Percentiles rank a stretch among this genome's conserved stretches.
Evolutionary conservation across 495 filamentous ascomycete genomes (phyloP).

Genomic region (Xylaria castorea): DNA sequence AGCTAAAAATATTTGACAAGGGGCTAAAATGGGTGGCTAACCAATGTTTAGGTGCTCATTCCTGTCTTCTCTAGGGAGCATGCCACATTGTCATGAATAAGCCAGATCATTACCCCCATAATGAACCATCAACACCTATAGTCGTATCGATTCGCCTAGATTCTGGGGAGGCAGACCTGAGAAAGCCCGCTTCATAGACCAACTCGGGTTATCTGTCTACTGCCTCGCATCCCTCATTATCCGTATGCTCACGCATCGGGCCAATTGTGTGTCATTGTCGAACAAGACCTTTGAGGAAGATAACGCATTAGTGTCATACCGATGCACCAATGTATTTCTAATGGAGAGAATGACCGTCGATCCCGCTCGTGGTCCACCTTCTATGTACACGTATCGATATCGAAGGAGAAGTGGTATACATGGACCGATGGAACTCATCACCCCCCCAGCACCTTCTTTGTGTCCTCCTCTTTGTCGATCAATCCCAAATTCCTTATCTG

Average conservation of each 20-base stretch:
- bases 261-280: background rate
- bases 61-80: background rate
- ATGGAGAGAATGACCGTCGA: background rate
- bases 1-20: background rate
- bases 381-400: slow-evolving; percentile 32
- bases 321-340: slow-evolving; percentile 20
- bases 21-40: background rate
- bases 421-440: slow-evolving; percentile 27
- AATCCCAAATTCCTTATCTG: slow-evolving; percentile 85
- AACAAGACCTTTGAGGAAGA: background rate
- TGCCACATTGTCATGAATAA: background rate
- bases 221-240: background rate
- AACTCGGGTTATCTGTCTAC: background rate
- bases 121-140: background rate
- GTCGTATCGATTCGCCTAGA: background rate
- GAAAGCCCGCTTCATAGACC: background rate
- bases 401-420: slow-evolving; percentile 14
- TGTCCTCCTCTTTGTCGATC: slow-evolving; percentile 81
- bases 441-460: slow-evolving; percentile 63
- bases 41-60: background rate
- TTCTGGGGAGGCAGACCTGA: background rate
- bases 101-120: background rate
- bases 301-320: background rate
- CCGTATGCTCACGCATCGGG: background rate
- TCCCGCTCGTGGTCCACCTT: slow-evolving; percentile 21